Conservation (phyloP, 805 yeast species). For the Candida corydali region DNA sequence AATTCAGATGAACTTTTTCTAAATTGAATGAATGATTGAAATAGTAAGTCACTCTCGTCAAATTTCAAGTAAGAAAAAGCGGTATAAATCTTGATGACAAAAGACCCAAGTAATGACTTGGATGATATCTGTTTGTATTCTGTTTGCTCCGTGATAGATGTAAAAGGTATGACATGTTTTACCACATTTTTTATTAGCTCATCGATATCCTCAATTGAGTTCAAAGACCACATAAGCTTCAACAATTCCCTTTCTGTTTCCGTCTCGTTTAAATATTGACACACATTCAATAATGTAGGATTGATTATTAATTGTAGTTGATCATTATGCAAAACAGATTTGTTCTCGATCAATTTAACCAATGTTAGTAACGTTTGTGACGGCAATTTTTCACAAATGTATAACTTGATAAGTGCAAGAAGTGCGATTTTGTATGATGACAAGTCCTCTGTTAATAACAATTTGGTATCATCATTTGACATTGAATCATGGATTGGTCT, state of each 20-base stretch:
- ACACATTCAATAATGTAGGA: conserved; percentile 30
- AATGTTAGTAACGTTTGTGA: conserved; percentile 34
- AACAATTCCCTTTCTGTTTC: conserved; percentile 22
- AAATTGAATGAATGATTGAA: conserved; percentile 31
- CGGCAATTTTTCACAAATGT: conserved; percentile 12
- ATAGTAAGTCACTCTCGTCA: conserved; percentile 32
- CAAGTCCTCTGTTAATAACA: conserved; percentile 36
- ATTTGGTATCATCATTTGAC: conserved; percentile 12
- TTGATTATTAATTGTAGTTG: conserved; percentile 14
- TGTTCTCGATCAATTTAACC: conserved; percentile 39
- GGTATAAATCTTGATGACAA: conserved; percentile 27
- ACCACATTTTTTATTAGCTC: conserved; percentile 1
- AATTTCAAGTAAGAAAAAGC: conserved; percentile 31
- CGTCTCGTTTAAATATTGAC: conserved; percentile 15
- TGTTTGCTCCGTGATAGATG: not conserved
- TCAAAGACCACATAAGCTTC: conserved; percentile 42
- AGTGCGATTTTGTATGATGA: conserved; percentile 56
- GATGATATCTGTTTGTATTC: conserved; percentile 12
- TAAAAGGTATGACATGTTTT: not conserved
- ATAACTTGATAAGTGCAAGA: conserved; percentile 35
- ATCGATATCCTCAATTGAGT: conserved; percentile 46
- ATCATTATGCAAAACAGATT: conserved; percentile 16
- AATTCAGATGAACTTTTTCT: conserved; percentile 22
- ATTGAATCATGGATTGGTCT: conserved; percentile 4
- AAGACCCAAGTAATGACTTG: conserved; percentile 26